phyloP scores from a whole-genome alignment of 2,329 filamentous ascomycete species.

The Hymenoscyphus fructigenus region DNA sequence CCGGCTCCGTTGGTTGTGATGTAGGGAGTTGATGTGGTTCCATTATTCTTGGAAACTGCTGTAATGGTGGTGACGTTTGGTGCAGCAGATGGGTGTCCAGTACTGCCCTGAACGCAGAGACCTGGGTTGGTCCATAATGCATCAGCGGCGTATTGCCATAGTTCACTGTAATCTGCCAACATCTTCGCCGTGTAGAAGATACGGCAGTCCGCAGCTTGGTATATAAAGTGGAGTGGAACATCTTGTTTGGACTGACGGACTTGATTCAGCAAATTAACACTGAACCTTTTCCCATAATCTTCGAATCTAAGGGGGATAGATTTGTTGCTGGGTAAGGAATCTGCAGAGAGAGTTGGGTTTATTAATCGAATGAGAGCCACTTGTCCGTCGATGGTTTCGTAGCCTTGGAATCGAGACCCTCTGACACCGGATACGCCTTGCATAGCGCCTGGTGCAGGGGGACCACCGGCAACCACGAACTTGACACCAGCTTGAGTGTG shows the following conservation, averaged over 20 bases:
- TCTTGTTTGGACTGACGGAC: slow-evolving; percentile 33
- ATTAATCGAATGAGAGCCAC: slow-evolving; percentile 28
- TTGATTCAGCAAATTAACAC: slow-evolving; percentile 42
- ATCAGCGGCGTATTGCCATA: slow-evolving; percentile 47
- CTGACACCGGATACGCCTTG: slow-evolving; percentile 58
- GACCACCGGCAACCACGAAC: slow-evolving; percentile 52
- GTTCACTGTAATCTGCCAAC: slow-evolving; percentile 44
- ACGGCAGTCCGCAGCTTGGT: slow-evolving; percentile 58
- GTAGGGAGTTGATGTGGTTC: background rate
- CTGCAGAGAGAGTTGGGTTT: slow-evolving; percentile 7
- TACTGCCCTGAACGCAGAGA: slow-evolving; percentile 7
- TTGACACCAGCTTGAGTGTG: slow-evolving; percentile 54
- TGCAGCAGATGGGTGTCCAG: background rate
- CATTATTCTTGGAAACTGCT: background rate
- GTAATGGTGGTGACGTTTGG: slow-evolving; percentile 6
- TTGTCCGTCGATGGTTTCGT: slow-evolving; percentile 28
- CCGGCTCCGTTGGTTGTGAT: background rate
- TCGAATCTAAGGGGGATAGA: slow-evolving; percentile 16
- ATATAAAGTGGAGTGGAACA: slow-evolving; percentile 55
- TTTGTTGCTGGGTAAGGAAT: slow-evolving; percentile 28
- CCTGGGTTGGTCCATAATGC: slow-evolving; percentile 38
- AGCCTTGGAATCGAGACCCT: slow-evolving; percentile 42
- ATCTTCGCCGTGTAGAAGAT: slow-evolving; percentile 56
- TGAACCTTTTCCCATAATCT: background rate
- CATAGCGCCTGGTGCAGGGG: slow-evolving; percentile 46